These are phyloP conservation scores for Aspergillus sp. DNA, from an alignment of 2,329 filamentous ascomycete species.

Conservation along the genomic window DNA sequence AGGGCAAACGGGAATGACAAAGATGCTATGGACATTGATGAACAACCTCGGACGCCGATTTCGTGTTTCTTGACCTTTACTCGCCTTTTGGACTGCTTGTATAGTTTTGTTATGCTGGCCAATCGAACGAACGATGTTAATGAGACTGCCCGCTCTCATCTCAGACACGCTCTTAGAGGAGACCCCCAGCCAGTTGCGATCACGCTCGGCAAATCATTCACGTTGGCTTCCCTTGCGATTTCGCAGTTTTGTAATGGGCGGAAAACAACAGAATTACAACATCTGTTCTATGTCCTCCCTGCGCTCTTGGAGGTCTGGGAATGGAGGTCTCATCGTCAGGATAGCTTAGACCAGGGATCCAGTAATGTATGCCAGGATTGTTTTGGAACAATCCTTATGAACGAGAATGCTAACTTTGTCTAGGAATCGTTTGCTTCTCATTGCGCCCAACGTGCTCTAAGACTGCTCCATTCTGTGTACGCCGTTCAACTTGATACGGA, in stretches of 20 bases:
- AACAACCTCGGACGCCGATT: constrained; percentile 28
- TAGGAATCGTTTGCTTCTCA: constrained; percentile 32
- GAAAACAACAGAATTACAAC: constrained; percentile 34
- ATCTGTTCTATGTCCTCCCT: constrained; percentile 35
- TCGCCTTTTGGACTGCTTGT: constrained; percentile 35
- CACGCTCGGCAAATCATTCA: constrained; percentile 38
- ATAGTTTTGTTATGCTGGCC: constrained; percentile 29
- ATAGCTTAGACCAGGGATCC: constrained; percentile 32
- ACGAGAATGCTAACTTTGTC: constrained; percentile 9
- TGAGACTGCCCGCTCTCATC: constrained; percentile 36
- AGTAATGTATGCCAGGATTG: constrained; percentile 32
- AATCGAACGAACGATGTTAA: constrained; percentile 28
- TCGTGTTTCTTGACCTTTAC: constrained; percentile 36
- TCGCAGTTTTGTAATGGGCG: constrained; percentile 29
- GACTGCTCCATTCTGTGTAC: constrained; percentile 31
- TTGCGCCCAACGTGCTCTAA: constrained; percentile 36
- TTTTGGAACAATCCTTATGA: neutral
- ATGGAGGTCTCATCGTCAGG: constrained; percentile 34
- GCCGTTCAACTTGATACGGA: constrained; percentile 30
- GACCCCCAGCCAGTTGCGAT: constrained; percentile 35
- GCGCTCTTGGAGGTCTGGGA: constrained; percentile 40
- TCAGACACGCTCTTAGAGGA: constrained; percentile 41
- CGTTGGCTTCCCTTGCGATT: constrained; percentile 31
- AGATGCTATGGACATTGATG: constrained; percentile 33
- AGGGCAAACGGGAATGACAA: constrained; percentile 27